Conservation (phyloP, 1,284 basidiomycete species). For the Cutaneotrichosporon sp. region DNA sequence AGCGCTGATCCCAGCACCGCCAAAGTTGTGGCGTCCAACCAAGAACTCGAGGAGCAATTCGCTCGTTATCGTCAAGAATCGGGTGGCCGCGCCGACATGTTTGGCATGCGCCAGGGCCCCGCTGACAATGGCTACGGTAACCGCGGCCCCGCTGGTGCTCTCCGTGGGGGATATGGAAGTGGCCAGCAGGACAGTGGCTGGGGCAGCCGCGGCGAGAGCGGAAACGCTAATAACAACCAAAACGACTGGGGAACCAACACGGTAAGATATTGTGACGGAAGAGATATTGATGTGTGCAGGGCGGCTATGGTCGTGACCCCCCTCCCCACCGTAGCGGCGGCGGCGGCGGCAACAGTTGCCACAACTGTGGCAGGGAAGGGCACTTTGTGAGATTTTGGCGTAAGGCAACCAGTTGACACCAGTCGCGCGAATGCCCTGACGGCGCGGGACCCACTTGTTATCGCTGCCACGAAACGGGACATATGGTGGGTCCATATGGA, state of each 20-base stretch:
- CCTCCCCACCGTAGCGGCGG: no score
- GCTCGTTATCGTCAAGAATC: not conserved
- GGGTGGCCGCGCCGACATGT: not conserved
- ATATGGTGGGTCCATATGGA: conserved; percentile 12
- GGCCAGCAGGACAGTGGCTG: conserved; percentile 5
- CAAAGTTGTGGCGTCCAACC: not conserved
- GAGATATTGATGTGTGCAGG: not conserved
- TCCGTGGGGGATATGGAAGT: no score
- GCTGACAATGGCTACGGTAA: conserved; percentile 2
- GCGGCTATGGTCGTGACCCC: not conserved
- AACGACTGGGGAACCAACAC: not conserved
- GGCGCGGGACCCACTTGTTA: conserved; percentile 10
- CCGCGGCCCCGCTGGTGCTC: not conserved
- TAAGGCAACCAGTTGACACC: not conserved
- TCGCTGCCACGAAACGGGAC: conserved; percentile 16
- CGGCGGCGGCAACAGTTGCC: conserved; percentile 14
- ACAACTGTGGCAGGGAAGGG: conserved; percentile 21
- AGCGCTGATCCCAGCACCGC: not conserved
- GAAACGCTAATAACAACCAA: not conserved
- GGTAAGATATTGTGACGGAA: not conserved
- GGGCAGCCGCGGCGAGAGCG: conserved; percentile 1
- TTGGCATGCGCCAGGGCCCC: not conserved
- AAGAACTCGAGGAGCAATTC: conserved; percentile 4
- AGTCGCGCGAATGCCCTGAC: conserved; percentile 4
- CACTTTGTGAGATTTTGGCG: conserved; percentile 8